Percentiles rank a stretch among this genome's conserved stretches.
phyloP scores from a whole-genome alignment of 305 asterid genomes.

The Fraxinus sp. region DNA sequence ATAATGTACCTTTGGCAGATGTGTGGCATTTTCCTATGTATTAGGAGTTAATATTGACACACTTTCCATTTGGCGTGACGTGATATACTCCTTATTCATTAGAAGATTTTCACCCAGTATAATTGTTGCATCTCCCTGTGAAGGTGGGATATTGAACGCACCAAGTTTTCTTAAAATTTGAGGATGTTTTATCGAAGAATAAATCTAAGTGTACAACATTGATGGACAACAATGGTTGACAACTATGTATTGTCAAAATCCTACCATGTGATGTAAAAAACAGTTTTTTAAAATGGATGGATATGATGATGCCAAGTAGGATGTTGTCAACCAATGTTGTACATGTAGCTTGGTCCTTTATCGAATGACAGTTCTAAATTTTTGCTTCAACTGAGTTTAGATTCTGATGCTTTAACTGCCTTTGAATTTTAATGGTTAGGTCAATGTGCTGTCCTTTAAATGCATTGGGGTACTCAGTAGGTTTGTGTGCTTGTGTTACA shows the following conservation, averaged over 20 bases:
- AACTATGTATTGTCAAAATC: too few relatives aligned
- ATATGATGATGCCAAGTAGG: too few relatives aligned
- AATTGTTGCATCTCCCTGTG: neutral
- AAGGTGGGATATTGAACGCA: neutral
- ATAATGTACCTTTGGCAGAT: neutral
- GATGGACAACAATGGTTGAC: too few relatives aligned
- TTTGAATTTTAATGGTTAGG: neutral
- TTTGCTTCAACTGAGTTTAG: neutral
- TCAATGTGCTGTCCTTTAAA: neutral
- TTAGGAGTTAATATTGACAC: neutral
- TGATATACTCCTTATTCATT: neutral
- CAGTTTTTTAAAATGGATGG: too few relatives aligned
- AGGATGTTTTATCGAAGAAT: neutral
- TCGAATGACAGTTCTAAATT: neutral
- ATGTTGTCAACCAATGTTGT: too few relatives aligned
- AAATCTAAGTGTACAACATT: too few relatives aligned
- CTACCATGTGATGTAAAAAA: too few relatives aligned
- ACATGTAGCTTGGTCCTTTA: neutral
- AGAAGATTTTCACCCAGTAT: neutral
- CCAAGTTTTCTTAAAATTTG: neutral
- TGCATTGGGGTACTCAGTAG: neutral
- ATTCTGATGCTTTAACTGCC: neutral
- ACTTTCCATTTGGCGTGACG: neutral
- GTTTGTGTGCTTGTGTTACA: neutral
- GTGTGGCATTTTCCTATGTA: neutral